Base-by-base conservation (phyloP, 1,284 basidiomycete genomes). In the Melampsora larici-populina region DNA sequence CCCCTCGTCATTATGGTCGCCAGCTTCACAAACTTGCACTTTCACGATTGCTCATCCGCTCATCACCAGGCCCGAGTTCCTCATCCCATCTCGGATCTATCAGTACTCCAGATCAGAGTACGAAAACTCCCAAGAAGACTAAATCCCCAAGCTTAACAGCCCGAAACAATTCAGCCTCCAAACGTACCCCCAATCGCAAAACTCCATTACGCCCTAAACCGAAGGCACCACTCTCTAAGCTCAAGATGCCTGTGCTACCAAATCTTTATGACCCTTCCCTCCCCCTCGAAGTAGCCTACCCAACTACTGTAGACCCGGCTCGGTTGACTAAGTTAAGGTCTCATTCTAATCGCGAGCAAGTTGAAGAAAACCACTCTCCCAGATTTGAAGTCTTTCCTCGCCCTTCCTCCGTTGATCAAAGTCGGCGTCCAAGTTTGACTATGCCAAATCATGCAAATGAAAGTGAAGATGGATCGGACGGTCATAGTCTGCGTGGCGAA, bases 191-290 rank as follows among this genome's bases (percentile, higher is more conserved):
- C 8, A 72, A 31, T 6, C 51, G 29, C 68, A 55, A 58, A 31
- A 58, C 3, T 24, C 48, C 48, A 70, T 60, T 69, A 18, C 21
- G 49, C 24, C 46, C 18, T 26, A 24, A 55, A 24, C 18, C 24
- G 17, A 24, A 18, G 24, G 51, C 24, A 55, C 51, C 51, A 24
- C 5, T 55, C 13, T 55, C 51, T 24, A 63, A 63, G 31, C 26
- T 68, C 49, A 60, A 46, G 31, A 33, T 66, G 1, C 63, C 63
- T n/a, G 64, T 66, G 43, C 31, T 74, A 24, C 72, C 72, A 15
- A 74, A 74, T 55, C 72, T 74, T 31, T 74, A 74, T 29, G 72
- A 74, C 33, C 72, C 72, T 26, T 18, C 17, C 15, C 64, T 74
- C 5, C 72, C 72, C 6, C 64, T 74, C 24, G 63, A 66, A 24